phyloP scores from a whole-genome alignment of 371 early-diverging fungal species.

The Syncephalastrum contaminatum region DNA sequence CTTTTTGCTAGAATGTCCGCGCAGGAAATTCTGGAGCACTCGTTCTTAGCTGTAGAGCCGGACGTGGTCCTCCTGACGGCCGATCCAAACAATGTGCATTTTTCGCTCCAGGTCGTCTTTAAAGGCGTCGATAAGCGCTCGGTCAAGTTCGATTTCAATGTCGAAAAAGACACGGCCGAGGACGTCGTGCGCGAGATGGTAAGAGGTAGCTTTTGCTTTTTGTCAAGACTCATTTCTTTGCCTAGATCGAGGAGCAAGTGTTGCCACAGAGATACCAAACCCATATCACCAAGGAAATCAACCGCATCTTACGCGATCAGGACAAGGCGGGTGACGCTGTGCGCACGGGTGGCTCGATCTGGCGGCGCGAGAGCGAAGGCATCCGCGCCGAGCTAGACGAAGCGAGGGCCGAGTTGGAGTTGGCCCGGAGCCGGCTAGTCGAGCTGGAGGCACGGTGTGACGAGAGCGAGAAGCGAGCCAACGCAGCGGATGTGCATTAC shows the following conservation, averaged over 20 bases:
- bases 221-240: background rate
- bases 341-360: slow-evolving; percentile 21
- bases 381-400: slow-evolving; percentile 40
- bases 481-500: slow-evolving; percentile 34
- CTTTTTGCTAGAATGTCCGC: slow-evolving; percentile 41
- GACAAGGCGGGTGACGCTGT: slow-evolving; percentile 44
- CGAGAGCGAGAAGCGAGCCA: slow-evolving; percentile 34
- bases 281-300: slow-evolving; percentile 73
- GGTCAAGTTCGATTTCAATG: slow-evolving; percentile 80
- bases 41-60: slow-evolving; percentile 57
- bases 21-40: slow-evolving; percentile 46
- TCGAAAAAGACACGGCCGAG: slow-evolving; percentile 76
- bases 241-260: slow-evolving; percentile 63
- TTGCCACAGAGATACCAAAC: slow-evolving; percentile 63
- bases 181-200: slow-evolving; percentile 79
- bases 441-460: slow-evolving; percentile 41
- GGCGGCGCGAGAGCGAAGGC: slow-evolving; percentile 47
- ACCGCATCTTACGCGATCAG: slow-evolving; percentile 68
- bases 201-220: too few relatives aligned
- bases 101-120: slow-evolving; percentile 72
- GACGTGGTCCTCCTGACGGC: slow-evolving; percentile 57
- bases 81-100: slow-evolving; percentile 50
- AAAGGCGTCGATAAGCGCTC: slow-evolving; percentile 67
- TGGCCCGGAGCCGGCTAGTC: slow-evolving; percentile 27
- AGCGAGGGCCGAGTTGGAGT: slow-evolving; percentile 29